phyloP scores from a whole-genome alignment of 129 eudicot species.

The Mikania micrantha region DNA sequence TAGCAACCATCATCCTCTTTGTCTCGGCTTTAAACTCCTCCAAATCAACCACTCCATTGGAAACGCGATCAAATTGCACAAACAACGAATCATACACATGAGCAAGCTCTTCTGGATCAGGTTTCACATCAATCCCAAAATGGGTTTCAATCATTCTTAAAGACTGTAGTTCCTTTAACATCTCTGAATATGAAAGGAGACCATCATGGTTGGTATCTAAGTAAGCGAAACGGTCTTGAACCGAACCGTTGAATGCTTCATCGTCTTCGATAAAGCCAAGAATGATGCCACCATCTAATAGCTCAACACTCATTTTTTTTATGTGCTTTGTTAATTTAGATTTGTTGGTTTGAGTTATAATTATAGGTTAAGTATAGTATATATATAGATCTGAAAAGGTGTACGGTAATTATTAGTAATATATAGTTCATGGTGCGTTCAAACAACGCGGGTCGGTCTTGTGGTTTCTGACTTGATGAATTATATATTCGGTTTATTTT shows the following conservation, averaged over 20 bases:
- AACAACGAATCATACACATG: constrained; percentile 33
- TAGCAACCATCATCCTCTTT: constrained; percentile 46
- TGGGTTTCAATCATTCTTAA: constrained; percentile 47
- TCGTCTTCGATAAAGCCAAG: constrained; percentile 42
- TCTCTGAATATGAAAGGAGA: constrained; percentile 36
- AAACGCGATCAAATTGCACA: constrained; percentile 40
- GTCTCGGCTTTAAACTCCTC: constrained; percentile 52
- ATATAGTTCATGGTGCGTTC: constrained; percentile 19
- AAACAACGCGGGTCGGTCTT: constrained; percentile 25
- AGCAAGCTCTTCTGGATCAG: constrained; percentile 33
- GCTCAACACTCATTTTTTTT: constrained; percentile 40
- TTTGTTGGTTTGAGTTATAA: constrained; percentile 14
- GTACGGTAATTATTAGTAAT: constrained; percentile 9
- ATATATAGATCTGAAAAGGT: constrained; percentile 13
- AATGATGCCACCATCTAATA: constrained; percentile 42
- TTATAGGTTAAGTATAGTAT: not conserved
- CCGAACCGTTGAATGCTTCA: constrained; percentile 37
- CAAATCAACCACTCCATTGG: constrained; percentile 39
- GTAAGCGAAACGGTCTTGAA: constrained; percentile 32
- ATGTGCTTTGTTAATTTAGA: not conserved
- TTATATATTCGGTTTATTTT: constrained; percentile 6
- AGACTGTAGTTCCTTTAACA: constrained; percentile 37
- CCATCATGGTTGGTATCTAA: constrained; percentile 49
- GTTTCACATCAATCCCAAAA: constrained; percentile 43
- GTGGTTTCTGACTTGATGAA: constrained; percentile 24